Evolutionary conservation across 2,329 filamentous ascomycete genomes (phyloP), one percentile per base, ranked within the genome.

Genomic region (Sporothrix brunneoviolacea): DNA sequence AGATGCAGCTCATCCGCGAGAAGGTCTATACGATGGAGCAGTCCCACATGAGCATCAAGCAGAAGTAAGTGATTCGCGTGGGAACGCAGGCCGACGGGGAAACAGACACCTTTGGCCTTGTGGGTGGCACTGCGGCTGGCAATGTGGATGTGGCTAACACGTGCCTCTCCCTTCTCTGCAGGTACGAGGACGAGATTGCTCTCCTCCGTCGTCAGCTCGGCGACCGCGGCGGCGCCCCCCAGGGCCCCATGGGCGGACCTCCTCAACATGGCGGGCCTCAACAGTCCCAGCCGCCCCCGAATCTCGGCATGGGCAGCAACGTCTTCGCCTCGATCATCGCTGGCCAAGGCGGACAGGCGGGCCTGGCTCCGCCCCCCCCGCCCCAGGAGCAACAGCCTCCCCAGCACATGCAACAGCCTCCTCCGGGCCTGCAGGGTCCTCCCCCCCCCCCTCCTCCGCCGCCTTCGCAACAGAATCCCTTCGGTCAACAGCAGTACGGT

Each of bases 301-400:
- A 88, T 44, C 87, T 97, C 59, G 88, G 90, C 24, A 87, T 94
- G 63, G 91, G 91, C 22, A 91, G 86, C 65, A 93, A 94, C 63
- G 77, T 97, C 36, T 97, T 98, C 64, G 90, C 89, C 59, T 90
- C 89, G 51, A 95, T 97, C 64, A 97, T 98, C 88, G 83, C 91
- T 50, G 91, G 91, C 57, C 83, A 83, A 67, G 82, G 79, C 55
- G 87, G 84, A 61, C 89, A 91, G 71, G 86, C 84, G 61, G 89
- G 87, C 54, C 86, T 89, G 56, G 88, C 88, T 54, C 83, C 95
- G 59, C 90, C 90, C 57, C 86, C 86, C 53, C 82, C 70, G 39
- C 76, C 76, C 54, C 80, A 80, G 65, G 74, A 83, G 60, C 77
- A 83, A 62, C 73, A 75, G 59, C 74, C 63, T 22, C 68, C 68